A percentile compares a stretch with the other conserved stretches of the same genome.
phyloP scores from a whole-genome alignment of 2,329 filamentous ascomycete species.

The Aspergillus aculeatinus region DNA sequence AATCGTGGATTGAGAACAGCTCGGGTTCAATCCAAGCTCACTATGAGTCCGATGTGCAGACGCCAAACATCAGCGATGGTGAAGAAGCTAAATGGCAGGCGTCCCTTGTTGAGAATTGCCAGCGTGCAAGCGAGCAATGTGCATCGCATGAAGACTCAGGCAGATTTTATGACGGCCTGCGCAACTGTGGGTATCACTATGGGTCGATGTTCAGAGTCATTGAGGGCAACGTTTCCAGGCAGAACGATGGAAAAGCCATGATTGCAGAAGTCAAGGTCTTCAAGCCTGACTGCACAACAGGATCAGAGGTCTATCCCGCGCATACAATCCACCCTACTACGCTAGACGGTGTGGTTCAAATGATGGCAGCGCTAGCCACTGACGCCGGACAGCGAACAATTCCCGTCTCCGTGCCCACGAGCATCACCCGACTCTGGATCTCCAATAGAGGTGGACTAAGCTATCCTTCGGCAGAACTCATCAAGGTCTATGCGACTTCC shows the following conservation, averaged over 20 bases:
- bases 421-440: slow-evolving; percentile 7
- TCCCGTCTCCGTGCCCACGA: neutral
- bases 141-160: neutral
- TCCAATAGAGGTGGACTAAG: slow-evolving; percentile 1
- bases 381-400: neutral
- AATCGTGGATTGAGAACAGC: slow-evolving; percentile 7
- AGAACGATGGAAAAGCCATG: neutral
- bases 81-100: slow-evolving; percentile 3
- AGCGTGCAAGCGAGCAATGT: neutral
- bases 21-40: slow-evolving; percentile 7
- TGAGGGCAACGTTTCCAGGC: neutral
- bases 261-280: slow-evolving; percentile 3
- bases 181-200: slow-evolving; percentile 3
- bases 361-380: slow-evolving; percentile 6
- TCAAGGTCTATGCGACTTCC: neutral
- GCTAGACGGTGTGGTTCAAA: slow-evolving; percentile 9
- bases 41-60: neutral
- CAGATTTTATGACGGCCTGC: slow-evolving; percentile 3
- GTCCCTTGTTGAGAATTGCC: neutral
- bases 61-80: neutral
- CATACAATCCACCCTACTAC: slow-evolving; percentile 14
- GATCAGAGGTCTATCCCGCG: neutral
- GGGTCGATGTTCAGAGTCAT: slow-evolving; percentile 5
- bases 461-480: neutral
- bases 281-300: neutral